Percentiles rank a stretch among this genome's conserved stretches.
phyloP scores from a whole-genome alignment of 192 early-diverging fungal genomes.

The Backusella parvicylindrica region DNA sequence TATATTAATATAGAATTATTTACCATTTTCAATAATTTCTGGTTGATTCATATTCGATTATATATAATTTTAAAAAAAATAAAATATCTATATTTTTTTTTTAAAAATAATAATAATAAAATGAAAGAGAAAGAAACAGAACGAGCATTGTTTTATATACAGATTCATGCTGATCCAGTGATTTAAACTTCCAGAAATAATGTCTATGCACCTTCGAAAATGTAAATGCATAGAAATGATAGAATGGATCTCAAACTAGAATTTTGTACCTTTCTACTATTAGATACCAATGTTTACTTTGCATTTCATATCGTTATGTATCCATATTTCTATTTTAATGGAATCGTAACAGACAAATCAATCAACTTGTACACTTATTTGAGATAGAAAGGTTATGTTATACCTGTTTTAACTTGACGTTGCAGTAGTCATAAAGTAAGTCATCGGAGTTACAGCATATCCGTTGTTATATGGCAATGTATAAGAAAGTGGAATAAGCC shows the following conservation, averaged over 20 bases:
- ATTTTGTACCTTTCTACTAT: neutral
- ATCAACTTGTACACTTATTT: too few relatives aligned
- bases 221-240: neutral
- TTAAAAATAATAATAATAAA: neutral
- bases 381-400: too few relatives aligned
- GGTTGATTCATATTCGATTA: neutral
- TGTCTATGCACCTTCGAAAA: neutral
- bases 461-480: neutral
- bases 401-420: neutral
- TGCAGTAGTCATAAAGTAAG: neutral
- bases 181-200: neutral
- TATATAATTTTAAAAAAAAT: neutral
- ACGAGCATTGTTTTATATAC: neutral
- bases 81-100: too few relatives aligned
- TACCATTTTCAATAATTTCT: neutral
- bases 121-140: neutral
- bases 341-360: neutral
- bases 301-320: too few relatives aligned
- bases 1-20: neutral
- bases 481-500: neutral
- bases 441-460: neutral
- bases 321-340: neutral
- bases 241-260: neutral
- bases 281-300: too few relatives aligned
- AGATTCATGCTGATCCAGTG: neutral